A percentile compares a stretch with the other conserved stretches of the same genome.
Evolutionary conservation across 371 early-diverging fungal species (phyloP).

Genomic region (Dinochytrium kinnereticum): DNA sequence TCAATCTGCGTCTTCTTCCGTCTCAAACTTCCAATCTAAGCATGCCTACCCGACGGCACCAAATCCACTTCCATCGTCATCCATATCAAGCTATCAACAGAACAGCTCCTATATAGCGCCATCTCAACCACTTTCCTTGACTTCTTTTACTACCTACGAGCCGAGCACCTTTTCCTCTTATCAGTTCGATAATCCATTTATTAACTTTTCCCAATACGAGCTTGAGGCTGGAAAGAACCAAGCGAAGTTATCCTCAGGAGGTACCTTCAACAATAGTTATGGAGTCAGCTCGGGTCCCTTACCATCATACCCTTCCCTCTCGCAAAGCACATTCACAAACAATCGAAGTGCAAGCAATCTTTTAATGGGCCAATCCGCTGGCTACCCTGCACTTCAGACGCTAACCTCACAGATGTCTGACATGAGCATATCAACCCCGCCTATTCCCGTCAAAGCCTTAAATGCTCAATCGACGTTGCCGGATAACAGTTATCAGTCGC

Average conservation of each 20-base stretch:
- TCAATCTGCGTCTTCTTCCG: not conserved
- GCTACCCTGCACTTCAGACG: conserved; percentile 25
- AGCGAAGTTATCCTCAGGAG: not conserved
- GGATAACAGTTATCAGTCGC: no score
- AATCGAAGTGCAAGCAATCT: conserved; percentile 16
- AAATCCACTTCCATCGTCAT: not conserved
- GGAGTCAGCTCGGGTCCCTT: not conserved
- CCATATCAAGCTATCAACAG: not conserved
- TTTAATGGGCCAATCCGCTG: not conserved
- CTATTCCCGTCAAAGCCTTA: conserved; percentile 16
- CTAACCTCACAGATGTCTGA: conserved; percentile 12
- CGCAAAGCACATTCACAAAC: not conserved
- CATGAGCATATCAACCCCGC: conserved; percentile 18
- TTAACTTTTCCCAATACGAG: conserved; percentile 21
- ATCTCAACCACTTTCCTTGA: not conserved
- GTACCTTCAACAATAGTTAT: not conserved
- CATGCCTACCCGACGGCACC: not conserved
- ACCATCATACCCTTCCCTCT: not conserved
- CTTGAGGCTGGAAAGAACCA: not conserved
- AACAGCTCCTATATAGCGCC: not conserved
- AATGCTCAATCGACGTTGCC: no score
- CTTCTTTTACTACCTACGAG: not conserved
- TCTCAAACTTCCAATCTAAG: no score
- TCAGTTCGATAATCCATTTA: conserved; percentile 34
- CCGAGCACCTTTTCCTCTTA: not conserved